These are phyloP conservation scores for Moesziomyces parantarcticus DNA, from an alignment of 1,284 basidiomycete genomes.

Conservation along the genomic window DNA sequence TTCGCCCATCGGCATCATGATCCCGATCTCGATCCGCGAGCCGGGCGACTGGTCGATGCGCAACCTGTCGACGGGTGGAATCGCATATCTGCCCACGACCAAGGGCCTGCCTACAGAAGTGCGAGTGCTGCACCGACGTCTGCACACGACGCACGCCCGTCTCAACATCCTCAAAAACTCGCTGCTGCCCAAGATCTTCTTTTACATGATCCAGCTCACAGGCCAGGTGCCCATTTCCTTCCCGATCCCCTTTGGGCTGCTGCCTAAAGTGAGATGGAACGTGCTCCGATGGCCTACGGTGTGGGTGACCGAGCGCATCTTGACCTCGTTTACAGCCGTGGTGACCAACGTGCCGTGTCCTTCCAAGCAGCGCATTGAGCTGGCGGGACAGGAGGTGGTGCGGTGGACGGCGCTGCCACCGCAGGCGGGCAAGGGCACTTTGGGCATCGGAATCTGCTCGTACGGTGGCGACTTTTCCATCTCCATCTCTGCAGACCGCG, in stretches of 20 bases:
- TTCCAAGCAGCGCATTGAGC: conserved; percentile 41
- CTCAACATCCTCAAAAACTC: conserved; percentile 60
- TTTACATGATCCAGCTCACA: conserved; percentile 48
- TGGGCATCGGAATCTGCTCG: conserved; percentile 64
- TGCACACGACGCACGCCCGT: conserved; percentile 52
- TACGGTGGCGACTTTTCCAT: conserved; percentile 56
- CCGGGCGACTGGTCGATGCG: conserved; percentile 59
- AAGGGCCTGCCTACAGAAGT: conserved; percentile 25
- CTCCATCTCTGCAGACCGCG: conserved; percentile 60
- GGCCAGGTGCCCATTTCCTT: conserved; percentile 51
- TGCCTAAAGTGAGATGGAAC: conserved; percentile 24
- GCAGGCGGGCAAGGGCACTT: conserved; percentile 59
- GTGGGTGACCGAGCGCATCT: conserved; percentile 21
- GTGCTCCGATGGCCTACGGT: conserved; percentile 19
- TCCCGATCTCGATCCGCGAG: conserved; percentile 63
- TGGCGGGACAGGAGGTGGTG: conserved; percentile 51
- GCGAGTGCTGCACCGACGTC: conserved; percentile 45
- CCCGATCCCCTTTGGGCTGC: conserved; percentile 35
- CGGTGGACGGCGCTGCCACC: conserved; percentile 59
- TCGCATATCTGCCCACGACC: conserved; percentile 59
- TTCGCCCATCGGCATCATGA: conserved; percentile 53
- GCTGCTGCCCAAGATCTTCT: conserved; percentile 52
- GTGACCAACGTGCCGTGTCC: conserved; percentile 66
- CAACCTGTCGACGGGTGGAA: conserved; percentile 62
- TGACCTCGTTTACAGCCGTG: conserved; percentile 55